Percentiles rank a stretch among this genome's conserved stretches.
Evolutionary conservation across 2,329 filamentous ascomycete genomes (phyloP).

Genomic region (Diplocarpon rosae): DNA sequence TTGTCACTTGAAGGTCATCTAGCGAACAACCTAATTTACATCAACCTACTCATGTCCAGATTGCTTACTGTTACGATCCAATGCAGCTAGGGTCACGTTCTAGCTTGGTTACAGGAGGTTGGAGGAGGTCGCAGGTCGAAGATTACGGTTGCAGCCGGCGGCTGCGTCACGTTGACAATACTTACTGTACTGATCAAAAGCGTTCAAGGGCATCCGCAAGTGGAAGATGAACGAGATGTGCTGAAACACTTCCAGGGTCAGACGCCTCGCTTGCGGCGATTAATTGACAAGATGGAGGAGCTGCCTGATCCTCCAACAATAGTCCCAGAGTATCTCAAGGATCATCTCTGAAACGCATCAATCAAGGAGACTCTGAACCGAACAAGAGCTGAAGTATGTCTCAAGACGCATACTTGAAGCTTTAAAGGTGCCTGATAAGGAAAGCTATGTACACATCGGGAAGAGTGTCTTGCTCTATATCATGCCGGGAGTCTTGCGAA

Average conservation of each 20-base stretch:
- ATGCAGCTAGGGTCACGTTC: too few species aligned
- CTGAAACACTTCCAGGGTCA: conserved; percentile 10
- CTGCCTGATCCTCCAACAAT: conserved; percentile 9
- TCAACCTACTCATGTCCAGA: too few species aligned
- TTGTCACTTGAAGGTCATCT: too few species aligned
- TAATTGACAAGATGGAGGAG: conserved; percentile 12
- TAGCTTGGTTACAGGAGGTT: too few species aligned
- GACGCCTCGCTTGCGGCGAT: conserved; percentile 7
- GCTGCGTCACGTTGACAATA: too few species aligned
- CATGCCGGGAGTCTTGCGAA: not conserved
- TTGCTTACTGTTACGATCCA: too few species aligned
- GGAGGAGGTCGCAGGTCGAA: too few species aligned
- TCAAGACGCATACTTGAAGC: conserved; percentile 7
- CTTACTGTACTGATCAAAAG: conserved; percentile 10
- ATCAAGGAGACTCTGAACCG: conserved; percentile 7
- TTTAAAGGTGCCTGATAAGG: conserved; percentile 9
- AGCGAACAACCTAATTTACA: too few species aligned
- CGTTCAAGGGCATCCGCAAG: conserved; percentile 8
- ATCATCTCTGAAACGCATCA: conserved; percentile 10
- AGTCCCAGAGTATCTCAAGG: conserved; percentile 9
- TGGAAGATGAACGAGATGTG: conserved; percentile 12
- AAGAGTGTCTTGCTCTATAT: not conserved
- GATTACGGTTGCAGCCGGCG: too few species aligned
- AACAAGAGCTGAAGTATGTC: conserved; percentile 9
- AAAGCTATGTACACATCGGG: conserved; percentile 10